Evolutionary conservation across 2,329 filamentous ascomycete species (phyloP).

Genomic region (Xylaria sp.): DNA sequence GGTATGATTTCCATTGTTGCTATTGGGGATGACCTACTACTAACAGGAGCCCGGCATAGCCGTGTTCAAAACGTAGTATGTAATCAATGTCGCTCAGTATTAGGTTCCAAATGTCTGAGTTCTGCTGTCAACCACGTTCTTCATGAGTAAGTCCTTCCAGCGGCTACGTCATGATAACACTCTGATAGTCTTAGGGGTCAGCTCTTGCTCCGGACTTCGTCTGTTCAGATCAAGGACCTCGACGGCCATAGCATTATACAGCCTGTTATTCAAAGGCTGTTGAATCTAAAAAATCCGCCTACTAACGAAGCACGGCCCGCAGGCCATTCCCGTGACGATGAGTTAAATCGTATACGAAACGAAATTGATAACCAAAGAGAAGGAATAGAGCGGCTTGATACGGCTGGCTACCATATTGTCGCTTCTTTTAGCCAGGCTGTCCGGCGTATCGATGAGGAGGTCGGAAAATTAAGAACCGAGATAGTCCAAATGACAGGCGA

Average conservation of each 20-base stretch:
- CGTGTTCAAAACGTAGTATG: constrained; percentile 53
- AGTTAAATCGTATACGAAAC: constrained; percentile 48
- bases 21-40: not conserved
- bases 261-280: constrained; percentile 48
- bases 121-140: constrained; percentile 52
- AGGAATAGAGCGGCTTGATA: constrained; percentile 52
- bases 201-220: constrained; percentile 49
- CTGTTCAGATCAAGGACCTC: constrained; percentile 42
- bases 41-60: constrained; percentile 39
- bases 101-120: constrained; percentile 52
- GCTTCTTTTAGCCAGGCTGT: constrained; percentile 51
- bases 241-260: constrained; percentile 38
- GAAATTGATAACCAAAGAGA: constrained; percentile 50
- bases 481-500: constrained; percentile 45
- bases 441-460: constrained; percentile 49
- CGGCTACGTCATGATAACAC: not conserved
- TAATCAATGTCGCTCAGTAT: constrained; percentile 43
- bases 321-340: constrained; percentile 5
- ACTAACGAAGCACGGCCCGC: not conserved
- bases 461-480: constrained; percentile 48
- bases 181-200: constrained; percentile 48
- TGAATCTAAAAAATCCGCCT: constrained; percentile 46
- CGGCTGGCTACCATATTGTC: constrained; percentile 51
- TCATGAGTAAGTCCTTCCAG: constrained; percentile 47
- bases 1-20: constrained; percentile 22